Percentiles rank a stretch among this genome's conserved stretches.
Evolutionary conservation across 441 rosid genomes (phyloP).

Genomic region (Mallotus repandus): DNA sequence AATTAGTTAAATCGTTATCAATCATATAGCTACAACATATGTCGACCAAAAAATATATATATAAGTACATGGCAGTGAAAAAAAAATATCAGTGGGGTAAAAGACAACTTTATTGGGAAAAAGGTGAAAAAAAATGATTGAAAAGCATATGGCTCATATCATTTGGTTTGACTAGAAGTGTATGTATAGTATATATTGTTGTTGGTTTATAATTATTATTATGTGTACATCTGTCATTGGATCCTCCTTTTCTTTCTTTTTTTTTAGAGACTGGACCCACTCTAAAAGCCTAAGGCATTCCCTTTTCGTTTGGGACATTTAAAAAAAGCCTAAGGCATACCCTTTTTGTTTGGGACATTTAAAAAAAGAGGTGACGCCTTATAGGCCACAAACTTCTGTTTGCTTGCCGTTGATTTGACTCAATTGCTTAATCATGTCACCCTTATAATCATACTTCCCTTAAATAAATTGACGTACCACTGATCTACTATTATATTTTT

Average conservation of each 20-base stretch:
- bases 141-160: slow-evolving; percentile 1
- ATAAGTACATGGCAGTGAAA: background rate
- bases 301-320: background rate
- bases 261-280: slow-evolving; percentile 13
- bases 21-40: background rate
- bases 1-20: too few relatives aligned
- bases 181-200: background rate
- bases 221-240: slow-evolving; percentile 27
- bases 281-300: too few relatives aligned
- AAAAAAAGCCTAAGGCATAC: too few relatives aligned
- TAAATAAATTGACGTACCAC: background rate
- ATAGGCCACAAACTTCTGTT: slow-evolving; percentile 4
- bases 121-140: background rate
- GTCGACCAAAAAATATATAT: too few relatives aligned
- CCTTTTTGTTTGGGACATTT: background rate
- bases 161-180: slow-evolving; percentile 25
- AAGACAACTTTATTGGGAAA: background rate
- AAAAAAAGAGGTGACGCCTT: background rate
- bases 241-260: background rate
- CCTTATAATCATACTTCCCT: background rate
- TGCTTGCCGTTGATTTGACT: slow-evolving; percentile 42
- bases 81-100: too few relatives aligned
- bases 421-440: slow-evolving; percentile 20
- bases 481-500: too few relatives aligned
- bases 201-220: background rate